Base-by-base conservation (phyloP, 192 early-diverging fungal species). In the Umbelopsis isabellina region DNA sequence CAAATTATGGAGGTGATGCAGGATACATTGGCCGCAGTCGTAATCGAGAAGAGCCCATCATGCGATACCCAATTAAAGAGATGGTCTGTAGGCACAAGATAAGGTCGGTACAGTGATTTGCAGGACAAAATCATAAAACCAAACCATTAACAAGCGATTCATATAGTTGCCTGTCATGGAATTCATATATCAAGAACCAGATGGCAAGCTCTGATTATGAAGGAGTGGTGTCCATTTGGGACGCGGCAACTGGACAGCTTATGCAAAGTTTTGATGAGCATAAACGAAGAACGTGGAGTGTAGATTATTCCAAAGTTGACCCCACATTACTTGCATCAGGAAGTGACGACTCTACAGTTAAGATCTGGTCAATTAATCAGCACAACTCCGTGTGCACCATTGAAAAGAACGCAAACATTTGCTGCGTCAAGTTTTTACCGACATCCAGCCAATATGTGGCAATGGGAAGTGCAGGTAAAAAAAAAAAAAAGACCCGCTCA, bases 391-490 rank as follows among this genome's bases (percentile, higher is more conserved):
- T 92, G 6, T 84, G 84, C 66, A 96, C 93, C 1, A 89, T 98
- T 50, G 90, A 93, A 70, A 87, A 89, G 78, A 89, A 89, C 53
- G 94, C 93, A 23, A 97, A 95, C 79, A 88, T 97, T 18, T 97
- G 95, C 79, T 95, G 94, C 53, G 97, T 96, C 48, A 92, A 94
- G 65, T 98, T 95, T 82, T 93, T 94, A 65, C 97, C 95, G 10
- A 72, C 82, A 41, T 83, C 82, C 35, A 85, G 82, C 58, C 81
- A 95, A 69, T 84, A 93, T 22, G 67, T 97, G 33, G 92, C 91
- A 4, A 92, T 96, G 85, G 97, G 95, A 44, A 94, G 94, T 46
- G 95, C 95, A 53, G 90, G 89, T 91, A 78, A 72, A 66, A 68
- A 23, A 44, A n/a, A n/a, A n/a, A n/a, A n/a, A n/a, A 45, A 16